These are phyloP conservation scores for Westerdykella sp. DNA, from an alignment of 2,329 filamentous ascomycete species.

Conservation along the genomic window DNA sequence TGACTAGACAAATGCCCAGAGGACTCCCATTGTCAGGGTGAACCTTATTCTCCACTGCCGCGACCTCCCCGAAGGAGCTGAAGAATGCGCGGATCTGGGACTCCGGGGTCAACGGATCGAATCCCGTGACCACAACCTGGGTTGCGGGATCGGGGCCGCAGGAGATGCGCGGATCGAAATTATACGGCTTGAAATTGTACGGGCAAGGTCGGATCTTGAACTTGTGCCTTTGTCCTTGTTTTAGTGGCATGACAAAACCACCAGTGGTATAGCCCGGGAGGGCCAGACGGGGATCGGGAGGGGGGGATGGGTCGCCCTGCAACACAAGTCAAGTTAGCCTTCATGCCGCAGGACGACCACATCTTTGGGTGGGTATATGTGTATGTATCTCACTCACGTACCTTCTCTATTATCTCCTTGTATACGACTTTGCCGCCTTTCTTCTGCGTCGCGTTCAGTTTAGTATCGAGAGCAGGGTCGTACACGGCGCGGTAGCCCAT, in stretches of 20 bases:
- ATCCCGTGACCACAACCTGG: conserved; percentile 91
- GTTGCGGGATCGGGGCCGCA: conserved; percentile 84
- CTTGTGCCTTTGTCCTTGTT: conserved; percentile 43
- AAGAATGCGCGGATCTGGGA: conserved; percentile 71
- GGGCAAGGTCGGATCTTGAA: conserved; percentile 65
- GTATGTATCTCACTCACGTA: conserved; percentile 31
- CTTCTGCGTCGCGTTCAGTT: conserved; percentile 46
- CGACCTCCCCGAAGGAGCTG: conserved; percentile 77
- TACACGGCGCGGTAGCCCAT: conserved; percentile 56
- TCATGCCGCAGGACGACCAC: conserved; percentile 37
- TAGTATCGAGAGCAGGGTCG: conserved; percentile 58
- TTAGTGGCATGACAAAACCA: conserved; percentile 32
- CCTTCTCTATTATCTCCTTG: conserved; percentile 45
- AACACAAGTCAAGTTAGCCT: conserved; percentile 40
- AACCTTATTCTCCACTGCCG: conserved; percentile 86
- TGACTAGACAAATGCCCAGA: conserved; percentile 85
- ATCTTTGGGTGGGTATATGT: conserved; percentile 19
- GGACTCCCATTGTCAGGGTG: conserved; percentile 93
- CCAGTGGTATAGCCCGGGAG: conserved; percentile 55
- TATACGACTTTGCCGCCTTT: conserved; percentile 45
- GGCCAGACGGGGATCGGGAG: conserved; percentile 74
- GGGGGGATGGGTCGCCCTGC: conserved; percentile 72
- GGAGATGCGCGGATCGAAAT: conserved; percentile 75
- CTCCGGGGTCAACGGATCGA: conserved; percentile 81
- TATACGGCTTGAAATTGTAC: conserved; percentile 75